Base-by-base conservation (phyloP, 805 yeast species). In the Pichia insulana region DNA sequence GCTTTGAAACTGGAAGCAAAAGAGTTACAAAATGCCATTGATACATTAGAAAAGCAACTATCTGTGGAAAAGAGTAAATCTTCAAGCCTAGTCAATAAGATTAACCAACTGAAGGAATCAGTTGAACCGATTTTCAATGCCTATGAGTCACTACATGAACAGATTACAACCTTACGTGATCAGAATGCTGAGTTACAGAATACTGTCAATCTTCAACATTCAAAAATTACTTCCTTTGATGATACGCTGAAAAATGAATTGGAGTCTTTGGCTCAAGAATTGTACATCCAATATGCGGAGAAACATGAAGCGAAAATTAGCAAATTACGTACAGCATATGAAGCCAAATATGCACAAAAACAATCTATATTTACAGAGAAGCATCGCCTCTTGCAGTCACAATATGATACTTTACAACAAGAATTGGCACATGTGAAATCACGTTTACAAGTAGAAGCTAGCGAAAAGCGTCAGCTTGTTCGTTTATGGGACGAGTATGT, bases 251-350 rank as follows among this genome's bases (percentile, higher is more conserved):
- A 77, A 47, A 67, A 67, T 44, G 72, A 75, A 52, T 61, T 81
- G 31, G 76, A 78, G 47, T 73, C 76, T 47, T 61, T 83, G 37
- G 84, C 89, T 0, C 80, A 77, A 45, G 85, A 80, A 50, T 64
- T 84, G 10, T 83, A 83, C 53, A 68, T 74, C 31, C 88, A 81
- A 55, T 84, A 84, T 54, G 75, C 86, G 2, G 77, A 80, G 39
- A 84, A 85, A 55, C 94, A 85, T 54, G 85, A 80, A 47, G 73
- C 74, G 40, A 84, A 84, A 58, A 82, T 84, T 8, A 69, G 70
- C 12, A 71, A 76, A 27, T 63, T 80, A 53, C 80, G 76, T 55
- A 70, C 71, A 43, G 78, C 76, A 2, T 76, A 74, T 54, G 82
- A 77, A 50, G 61, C 64, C 27, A 76, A 73, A 51, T 75, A 73